Evolutionary conservation across 805 yeast genomes (phyloP), one percentile per base, ranked within the genome.

Genomic region (Blastobotrys chiropterorum): DNA sequence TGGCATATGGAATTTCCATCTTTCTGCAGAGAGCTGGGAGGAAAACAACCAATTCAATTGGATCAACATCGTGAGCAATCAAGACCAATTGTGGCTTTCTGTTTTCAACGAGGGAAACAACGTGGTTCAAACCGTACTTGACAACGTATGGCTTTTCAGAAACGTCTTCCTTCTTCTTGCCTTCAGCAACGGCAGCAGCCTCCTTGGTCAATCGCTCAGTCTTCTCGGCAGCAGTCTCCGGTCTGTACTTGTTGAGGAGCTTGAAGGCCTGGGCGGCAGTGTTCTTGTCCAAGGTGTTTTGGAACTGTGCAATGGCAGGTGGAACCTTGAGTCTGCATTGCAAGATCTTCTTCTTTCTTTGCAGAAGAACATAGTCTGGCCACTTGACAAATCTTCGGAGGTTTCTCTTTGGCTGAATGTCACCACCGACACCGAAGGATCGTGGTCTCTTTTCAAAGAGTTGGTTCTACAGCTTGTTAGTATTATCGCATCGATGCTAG

Each of bases 1-100:
- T 86, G 62, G 98, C 97, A 82, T 90, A 90, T 74, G 99, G 98
- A 62, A 94, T 90, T 79, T 97, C 98, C 95, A 92, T 83, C 86
- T 94, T 94, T 81, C 92, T 89, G 82, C 97, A 92, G 72, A 92
- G 83, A 76, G 99, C 97, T 72, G 99, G 99, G 68, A 92, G 80
- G 86, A 88, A 92, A 69, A 92, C 80, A 65, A 92, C 98, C 72
- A 92, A 82, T 81, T 92, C 99, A 71, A 92, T 87, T 72, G 99
- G 99, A 82, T 92, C 99, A 68, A 92, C 99, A 67, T 92, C 99
- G 81, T 92, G 86, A 74, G 99, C 98, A 70, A 92, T 92, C 76
- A 92, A 83, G 59, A 92, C 97, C 68, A 92, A 83, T 78, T 89
- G 88, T 65, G 97, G 95, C 85, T 92, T 92, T 86, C 92, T 94